Evolutionary conservation across 2,329 filamentous ascomycete genomes (phyloP), one percentile per base, ranked within the genome.

Genomic region (Claviceps paspali): DNA sequence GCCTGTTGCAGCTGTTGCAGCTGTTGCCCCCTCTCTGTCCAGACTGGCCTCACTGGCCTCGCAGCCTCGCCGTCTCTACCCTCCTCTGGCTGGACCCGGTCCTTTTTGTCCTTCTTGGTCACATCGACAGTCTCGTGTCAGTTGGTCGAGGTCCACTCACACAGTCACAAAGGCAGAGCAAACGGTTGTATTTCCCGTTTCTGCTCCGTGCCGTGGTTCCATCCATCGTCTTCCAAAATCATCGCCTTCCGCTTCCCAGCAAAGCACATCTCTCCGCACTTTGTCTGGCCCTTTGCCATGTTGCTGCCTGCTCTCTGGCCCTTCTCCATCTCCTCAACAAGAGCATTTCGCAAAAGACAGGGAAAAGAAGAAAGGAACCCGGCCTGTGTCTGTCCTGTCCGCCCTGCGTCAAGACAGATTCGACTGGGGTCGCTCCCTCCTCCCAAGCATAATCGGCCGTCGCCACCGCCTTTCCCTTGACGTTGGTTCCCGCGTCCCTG

Each of bases 51-150:
- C 10, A 30, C 17, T 30, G 29, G 10, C 8, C 15, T n/a, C n/a
- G n/a, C n/a, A n/a, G n/a, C n/a, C n/a, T n/a, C n/a, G n/a, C n/a
- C n/a, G n/a, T n/a, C n/a, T n/a, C n/a, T n/a, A n/a, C n/a, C n/a
- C n/a, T n/a, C n/a, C n/a, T n/a, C 10, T 34, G 18, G 26, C 35
- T 29, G 12, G 15, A 18, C 37, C 21, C n/a, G 12, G 29, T 34
- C 22, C 35, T 35, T n/a, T 30, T 29, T n/a, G 31, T 38, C 31
- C 31, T 15, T 23, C 15, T 23, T 26, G 6, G 22, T 34, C 32
- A 26, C 32, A 18, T 34, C 6, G 11, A 10, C 14, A 17, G 26
- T 34, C 32, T 34, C 15, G 10, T 27, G 22, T 34, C 32, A 17
- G 23, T 35, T 27, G 17, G 9, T 11, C 23, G 26, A 31, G 29